Percentiles rank a stretch among this genome's conserved stretches.
These are phyloP conservation scores for Colletotrichum somersetense DNA, from an alignment of 2,329 filamentous ascomycete genomes.

Conservation along the genomic window DNA sequence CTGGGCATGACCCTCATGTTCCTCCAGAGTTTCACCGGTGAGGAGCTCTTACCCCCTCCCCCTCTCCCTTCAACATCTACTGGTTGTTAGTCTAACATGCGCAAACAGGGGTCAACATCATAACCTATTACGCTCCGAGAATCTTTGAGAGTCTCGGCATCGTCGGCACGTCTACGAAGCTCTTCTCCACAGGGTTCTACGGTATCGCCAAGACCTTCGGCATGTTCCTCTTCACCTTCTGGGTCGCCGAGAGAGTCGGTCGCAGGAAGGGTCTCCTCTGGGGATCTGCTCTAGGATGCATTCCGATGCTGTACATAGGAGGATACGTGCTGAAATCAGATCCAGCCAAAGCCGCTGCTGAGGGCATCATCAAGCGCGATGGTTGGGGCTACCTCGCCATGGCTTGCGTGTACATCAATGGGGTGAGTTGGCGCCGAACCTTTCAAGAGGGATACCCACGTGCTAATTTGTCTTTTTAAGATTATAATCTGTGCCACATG, in stretches of 20 bases:
- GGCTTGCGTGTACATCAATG: constrained; percentile 60
- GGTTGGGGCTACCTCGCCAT: constrained; percentile 60
- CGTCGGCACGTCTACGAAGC: constrained; percentile 48
- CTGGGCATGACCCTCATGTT: constrained; percentile 66
- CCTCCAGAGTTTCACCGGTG: constrained; percentile 50
- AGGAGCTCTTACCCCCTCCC: neutral
- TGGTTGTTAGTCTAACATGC: neutral
- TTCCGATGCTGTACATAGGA: constrained; percentile 57
- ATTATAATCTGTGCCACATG: constrained; percentile 55
- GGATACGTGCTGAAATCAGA: constrained; percentile 50
- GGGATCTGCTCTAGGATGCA: constrained; percentile 54
- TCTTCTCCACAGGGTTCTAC: constrained; percentile 57
- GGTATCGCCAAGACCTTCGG: constrained; percentile 55
- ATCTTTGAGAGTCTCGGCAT: constrained; percentile 56
- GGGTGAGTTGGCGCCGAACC: constrained; percentile 10
- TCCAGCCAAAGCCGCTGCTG: constrained; percentile 54
- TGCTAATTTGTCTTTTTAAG: neutral
- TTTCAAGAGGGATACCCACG: rapidly evolving
- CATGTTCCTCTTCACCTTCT: constrained; percentile 56
- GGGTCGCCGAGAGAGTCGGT: constrained; percentile 62
- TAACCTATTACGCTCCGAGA: constrained; percentile 66
- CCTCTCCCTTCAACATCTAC: no score
- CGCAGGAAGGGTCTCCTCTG: constrained; percentile 62
- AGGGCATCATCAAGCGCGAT: constrained; percentile 59
- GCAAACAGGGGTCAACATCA: constrained; percentile 66